Percentiles rank a stretch among this genome's conserved stretches.
Evolutionary conservation across 495 filamentous ascomycete genomes (phyloP).

Genomic region (Margaritispora aquatica): DNA sequence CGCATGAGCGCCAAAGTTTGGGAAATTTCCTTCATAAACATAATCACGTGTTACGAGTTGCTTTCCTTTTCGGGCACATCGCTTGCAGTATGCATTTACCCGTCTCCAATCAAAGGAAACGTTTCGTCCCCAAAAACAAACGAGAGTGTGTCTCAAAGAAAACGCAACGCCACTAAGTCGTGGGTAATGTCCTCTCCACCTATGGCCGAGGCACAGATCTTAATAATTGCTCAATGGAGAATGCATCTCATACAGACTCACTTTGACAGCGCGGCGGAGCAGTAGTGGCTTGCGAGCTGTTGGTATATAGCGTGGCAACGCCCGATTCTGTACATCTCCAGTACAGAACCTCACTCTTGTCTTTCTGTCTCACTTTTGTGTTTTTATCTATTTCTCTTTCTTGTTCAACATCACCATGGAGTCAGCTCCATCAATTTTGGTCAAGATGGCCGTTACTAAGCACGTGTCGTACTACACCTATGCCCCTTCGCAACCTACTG

Average conservation of each 20-base stretch:
- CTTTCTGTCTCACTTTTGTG: not conserved
- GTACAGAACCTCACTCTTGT: no score
- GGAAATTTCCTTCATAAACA: not conserved
- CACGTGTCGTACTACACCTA: conserved; percentile 25
- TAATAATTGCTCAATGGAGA: not conserved
- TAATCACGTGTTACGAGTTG: not conserved
- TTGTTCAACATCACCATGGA: not conserved
- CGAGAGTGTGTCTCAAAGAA: no score
- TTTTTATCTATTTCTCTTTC: not conserved
- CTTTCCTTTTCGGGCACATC: not conserved
- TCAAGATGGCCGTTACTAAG: not conserved
- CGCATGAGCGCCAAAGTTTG: no score
- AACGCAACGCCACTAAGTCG: not conserved
- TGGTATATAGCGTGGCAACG: not conserved
- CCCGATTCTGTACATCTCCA: not conserved
- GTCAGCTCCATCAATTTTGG: not conserved
- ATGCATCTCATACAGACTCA: not conserved
- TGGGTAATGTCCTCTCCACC: not conserved
- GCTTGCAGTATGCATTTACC: no score
- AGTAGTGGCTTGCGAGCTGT: not conserved
- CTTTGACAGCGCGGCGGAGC: not conserved
- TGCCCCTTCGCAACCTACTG: conserved; percentile 26
- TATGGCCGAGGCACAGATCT: not conserved
- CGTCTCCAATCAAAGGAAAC: no score
- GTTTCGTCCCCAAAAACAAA: no score